Percentiles rank a stretch among this genome's conserved stretches.
Evolutionary conservation across 2,329 filamentous ascomycete species (phyloP).

Genomic region (Alternaria longipes): DNA sequence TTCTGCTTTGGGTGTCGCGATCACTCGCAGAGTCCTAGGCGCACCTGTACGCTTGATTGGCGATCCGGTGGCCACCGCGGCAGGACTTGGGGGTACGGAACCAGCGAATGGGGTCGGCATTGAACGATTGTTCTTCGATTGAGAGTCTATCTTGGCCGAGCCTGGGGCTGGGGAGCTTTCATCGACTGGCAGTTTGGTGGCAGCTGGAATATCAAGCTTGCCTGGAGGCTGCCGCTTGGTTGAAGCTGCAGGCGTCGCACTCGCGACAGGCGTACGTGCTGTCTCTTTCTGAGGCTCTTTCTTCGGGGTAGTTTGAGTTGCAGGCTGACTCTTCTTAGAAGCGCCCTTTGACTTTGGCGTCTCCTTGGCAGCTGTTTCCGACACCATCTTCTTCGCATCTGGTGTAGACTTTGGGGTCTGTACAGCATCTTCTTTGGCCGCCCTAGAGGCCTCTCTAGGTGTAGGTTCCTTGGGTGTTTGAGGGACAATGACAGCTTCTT

Average conservation of each 20-base stretch:
- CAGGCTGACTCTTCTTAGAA: conserved; percentile 28
- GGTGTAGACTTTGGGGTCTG: conserved; percentile 14
- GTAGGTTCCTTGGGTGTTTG: conserved; percentile 20
- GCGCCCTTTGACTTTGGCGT: conserved; percentile 31
- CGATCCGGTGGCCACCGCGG: conserved; percentile 60
- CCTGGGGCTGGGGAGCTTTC: conserved; percentile 27
- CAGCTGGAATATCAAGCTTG: conserved; percentile 58
- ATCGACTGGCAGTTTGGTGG: conserved; percentile 37
- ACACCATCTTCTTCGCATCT: conserved; percentile 30
- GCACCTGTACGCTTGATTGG: conserved; percentile 54
- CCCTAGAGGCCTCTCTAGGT: conserved; percentile 21
- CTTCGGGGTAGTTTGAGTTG: conserved; percentile 23
- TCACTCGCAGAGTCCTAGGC: conserved; percentile 74
- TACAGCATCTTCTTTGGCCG: conserved; percentile 16
- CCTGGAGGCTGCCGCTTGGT: conserved; percentile 55
- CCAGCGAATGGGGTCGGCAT: conserved; percentile 56
- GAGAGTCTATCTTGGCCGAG: conserved; percentile 33
- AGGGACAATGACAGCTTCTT: conserved; percentile 21
- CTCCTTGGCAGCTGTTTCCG: conserved; percentile 27
- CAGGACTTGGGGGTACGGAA: conserved; percentile 60
- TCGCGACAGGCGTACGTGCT: conserved; percentile 12
- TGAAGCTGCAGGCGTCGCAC: conserved; percentile 21
- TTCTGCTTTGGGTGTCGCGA: conserved; percentile 73
- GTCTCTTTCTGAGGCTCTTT: conserved; percentile 17
- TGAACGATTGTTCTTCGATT: conserved; percentile 36